Evolutionary conservation across 805 yeast species (phyloP).

Genomic region (Starmerella floris): DNA sequence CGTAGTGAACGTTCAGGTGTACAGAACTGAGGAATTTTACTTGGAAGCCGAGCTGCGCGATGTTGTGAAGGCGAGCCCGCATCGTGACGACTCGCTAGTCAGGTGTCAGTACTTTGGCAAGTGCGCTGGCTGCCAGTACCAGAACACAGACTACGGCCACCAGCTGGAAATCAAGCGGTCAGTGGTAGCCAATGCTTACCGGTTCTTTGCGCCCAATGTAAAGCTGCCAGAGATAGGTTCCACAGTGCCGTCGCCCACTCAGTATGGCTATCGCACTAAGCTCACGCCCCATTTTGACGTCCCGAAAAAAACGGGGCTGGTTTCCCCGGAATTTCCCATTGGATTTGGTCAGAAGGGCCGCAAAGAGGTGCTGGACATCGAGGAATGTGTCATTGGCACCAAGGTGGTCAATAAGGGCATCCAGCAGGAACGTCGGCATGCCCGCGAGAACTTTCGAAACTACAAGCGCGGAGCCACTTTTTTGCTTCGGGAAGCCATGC

Average conservation of each 20-base stretch:
- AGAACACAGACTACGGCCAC: constrained; percentile 54
- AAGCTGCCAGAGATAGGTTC: constrained; percentile 45
- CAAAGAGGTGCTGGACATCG: constrained; percentile 67
- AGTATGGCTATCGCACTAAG: constrained; percentile 74
- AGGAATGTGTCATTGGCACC: constrained; percentile 87
- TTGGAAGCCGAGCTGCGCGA: constrained; percentile 62
- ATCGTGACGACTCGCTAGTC: constrained; percentile 46
- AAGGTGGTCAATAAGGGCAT: constrained; percentile 61
- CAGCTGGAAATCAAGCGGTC: constrained; percentile 62
- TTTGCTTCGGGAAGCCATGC: constrained; percentile 42
- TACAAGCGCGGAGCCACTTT: constrained; percentile 77
- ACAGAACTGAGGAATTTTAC: constrained; percentile 61
- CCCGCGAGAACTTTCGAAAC: constrained; percentile 36
- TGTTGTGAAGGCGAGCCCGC: constrained; percentile 34
- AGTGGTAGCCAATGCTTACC: constrained; percentile 71
- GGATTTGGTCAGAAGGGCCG: constrained; percentile 83
- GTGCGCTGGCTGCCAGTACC: constrained; percentile 93
- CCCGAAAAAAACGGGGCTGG: constrained; percentile 35
- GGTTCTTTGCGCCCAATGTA: constrained; percentile 44
- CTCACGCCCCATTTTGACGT: constrained; percentile 89
- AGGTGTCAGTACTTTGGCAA: constrained; percentile 77
- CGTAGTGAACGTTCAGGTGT: constrained; percentile 50
- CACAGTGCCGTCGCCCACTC: constrained; percentile 65
- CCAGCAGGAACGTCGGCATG: constrained; percentile 48
- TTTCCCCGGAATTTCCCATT: constrained; percentile 36